Conservation (phyloP, 2,329 filamentous ascomycete genomes). For the Colletotrichum phormii region DNA sequence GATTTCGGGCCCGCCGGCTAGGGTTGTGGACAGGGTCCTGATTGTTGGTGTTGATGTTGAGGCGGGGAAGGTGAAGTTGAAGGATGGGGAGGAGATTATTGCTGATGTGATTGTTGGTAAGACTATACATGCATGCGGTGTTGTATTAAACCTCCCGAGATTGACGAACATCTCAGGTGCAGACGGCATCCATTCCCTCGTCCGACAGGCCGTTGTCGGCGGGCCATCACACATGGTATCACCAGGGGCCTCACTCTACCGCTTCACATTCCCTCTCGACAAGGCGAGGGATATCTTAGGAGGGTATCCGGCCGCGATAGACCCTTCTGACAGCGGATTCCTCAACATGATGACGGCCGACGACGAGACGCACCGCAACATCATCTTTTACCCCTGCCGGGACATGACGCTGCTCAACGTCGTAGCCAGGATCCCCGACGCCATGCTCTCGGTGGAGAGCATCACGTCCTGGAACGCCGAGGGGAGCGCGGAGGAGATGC, state of each 20-base stretch:
- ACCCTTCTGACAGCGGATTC: conserved; percentile 3
- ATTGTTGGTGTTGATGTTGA: conserved; percentile 20
- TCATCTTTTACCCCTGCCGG: conserved; percentile 31
- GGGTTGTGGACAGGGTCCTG: not conserved
- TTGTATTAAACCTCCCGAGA: too few relatives aligned
- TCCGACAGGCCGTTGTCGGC: conserved; percentile 10
- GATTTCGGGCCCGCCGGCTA: conserved; percentile 19
- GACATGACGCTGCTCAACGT: conserved; percentile 22
- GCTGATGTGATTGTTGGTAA: conserved; percentile 29
- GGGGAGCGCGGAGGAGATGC: conserved; percentile 14
- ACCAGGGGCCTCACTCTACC: conserved; percentile 25
- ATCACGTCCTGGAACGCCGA: conserved; percentile 22
- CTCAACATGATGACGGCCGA: conserved; percentile 23
- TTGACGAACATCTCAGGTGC: conserved; percentile 8
- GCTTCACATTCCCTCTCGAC: conserved; percentile 17
- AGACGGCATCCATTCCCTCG: conserved; percentile 29
- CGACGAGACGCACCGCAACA: conserved; percentile 22
- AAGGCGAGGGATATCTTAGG: conserved; percentile 11
- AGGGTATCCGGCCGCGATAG: conserved; percentile 14
- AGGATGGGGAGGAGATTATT: not conserved
- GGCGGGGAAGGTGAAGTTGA: conserved; percentile 7
- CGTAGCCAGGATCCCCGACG: conserved; percentile 17
- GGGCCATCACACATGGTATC: not conserved
- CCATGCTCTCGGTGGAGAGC: conserved; percentile 7
- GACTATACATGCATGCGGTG: not conserved